Base-by-base conservation (phyloP, 129 eudicot species). In the Lactuca saligna region DNA sequence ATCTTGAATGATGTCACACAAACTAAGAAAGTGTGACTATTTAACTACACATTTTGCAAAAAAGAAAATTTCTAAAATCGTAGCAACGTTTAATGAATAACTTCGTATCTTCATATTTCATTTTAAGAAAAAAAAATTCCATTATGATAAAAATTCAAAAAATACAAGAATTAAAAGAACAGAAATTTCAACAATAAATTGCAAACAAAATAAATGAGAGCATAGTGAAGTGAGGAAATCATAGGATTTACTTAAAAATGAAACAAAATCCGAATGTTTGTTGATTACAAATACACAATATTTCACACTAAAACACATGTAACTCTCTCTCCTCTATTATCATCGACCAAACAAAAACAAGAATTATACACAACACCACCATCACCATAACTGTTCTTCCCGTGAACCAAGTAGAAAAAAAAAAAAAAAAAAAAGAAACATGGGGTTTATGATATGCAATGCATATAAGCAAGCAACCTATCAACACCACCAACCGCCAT, bases 351-450 rank as follows among this genome's bases (percentile, higher is more conserved):
- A 76, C 55, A 54, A 62, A 46, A 62, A 76, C 65, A 69, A 76
- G 65, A 76, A 76, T 69, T 76, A 76, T 76, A 76, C 81, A 76
- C 81, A 76, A 76, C 15, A 69, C 58, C 71, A 61, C 54, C 81
- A 76, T 69, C 20, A 68, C 55, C 69, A 67, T 57, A 38, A 75
- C 46, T 75, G 66, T 56, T 46, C 68, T 72, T 72, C 62, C 13
- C 44, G 55, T 73, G 37, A 67, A 66, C 51, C 58, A 75, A 46
- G 67, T 54, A 57, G 68, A 37, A 63, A 6, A 42, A 8, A 42
- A 42, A 42, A 8, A 42, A 1, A 42, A 9, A 9, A 9, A 8
- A 42, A 9, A 8, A 8, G 9, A 42, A 9, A 63, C 71, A 73
- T 51, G 25, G 48, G 46, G 78, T 63, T 73, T 63, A 73, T 64